These are phyloP conservation scores for Kodamaea leandrae DNA, from an alignment of 805 yeast genomes.

Conservation along the genomic window DNA sequence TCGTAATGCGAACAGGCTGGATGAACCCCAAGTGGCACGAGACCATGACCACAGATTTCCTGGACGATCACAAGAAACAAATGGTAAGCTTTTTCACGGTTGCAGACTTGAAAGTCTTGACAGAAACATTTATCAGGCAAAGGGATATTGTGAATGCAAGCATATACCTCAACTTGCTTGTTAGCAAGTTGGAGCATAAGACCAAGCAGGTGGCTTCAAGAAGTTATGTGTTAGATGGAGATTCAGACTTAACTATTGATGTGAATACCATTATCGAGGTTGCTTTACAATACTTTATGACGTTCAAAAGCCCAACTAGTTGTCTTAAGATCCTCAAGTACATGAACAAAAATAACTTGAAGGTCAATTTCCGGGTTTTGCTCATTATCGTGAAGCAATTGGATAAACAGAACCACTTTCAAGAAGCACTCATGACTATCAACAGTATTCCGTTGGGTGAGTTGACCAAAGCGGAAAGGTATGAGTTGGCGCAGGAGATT, in stretches of 20 bases:
- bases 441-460: constrained; percentile 28
- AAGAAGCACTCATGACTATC: constrained; percentile 35
- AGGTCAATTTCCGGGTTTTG: constrained; percentile 23
- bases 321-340: constrained; percentile 33
- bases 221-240: constrained; percentile 12
- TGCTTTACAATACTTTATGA: constrained; percentile 34
- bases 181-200: constrained; percentile 34
- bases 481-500: constrained; percentile 27
- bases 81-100: constrained; percentile 34
- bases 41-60: constrained; percentile 18
- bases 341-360: constrained; percentile 26
- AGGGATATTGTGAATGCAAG: constrained; percentile 33
- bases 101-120: constrained; percentile 23
- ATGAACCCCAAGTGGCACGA: constrained; percentile 39
- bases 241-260: constrained; percentile 19
- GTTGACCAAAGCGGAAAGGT: constrained; percentile 18
- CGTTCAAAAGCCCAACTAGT: constrained; percentile 34
- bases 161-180: constrained; percentile 34
- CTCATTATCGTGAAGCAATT: constrained; percentile 30
- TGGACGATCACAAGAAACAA: constrained; percentile 17
- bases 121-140: constrained; percentile 20
- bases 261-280: constrained; percentile 27
- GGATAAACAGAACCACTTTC: constrained; percentile 25
- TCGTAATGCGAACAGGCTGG: constrained; percentile 36
- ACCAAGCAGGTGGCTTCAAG: constrained; percentile 1